Base-by-base conservation (phyloP, 345 rosid species). In the Aquilaria sinensis region DNA sequence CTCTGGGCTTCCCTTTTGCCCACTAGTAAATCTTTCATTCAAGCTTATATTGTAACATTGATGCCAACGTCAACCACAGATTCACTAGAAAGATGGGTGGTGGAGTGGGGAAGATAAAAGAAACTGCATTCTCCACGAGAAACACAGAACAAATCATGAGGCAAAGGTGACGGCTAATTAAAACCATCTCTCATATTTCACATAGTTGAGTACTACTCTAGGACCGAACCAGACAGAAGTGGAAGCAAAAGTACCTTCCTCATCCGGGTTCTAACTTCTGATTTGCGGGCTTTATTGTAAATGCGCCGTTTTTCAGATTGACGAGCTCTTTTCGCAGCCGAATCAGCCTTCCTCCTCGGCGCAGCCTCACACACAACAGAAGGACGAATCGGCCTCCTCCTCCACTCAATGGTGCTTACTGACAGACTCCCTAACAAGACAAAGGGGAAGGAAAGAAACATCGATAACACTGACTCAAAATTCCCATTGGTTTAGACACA, bases 251-350 rank as follows among this genome's bases (percentile, higher is more conserved):
- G 23, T 78, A 94, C 99, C 97, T 85, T 90, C 85, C 77, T 90
- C 90, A 90, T 94, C n/a, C 99, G 90, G 43, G 97, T 94, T 61
- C 57, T 82, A 67, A 86, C 46, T 76, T 94, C 99, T 53, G 99
- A 94, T 79, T 90, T 94, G 74, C 70, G 83, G 9, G 99, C 74
- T 74, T 86, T 94, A 81, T 90, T 69, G 67, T 86, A 86, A 67
- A 94, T 12, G 16, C 96, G 84, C 67, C 95, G 74, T 71, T 94
- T 90, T 80, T 90, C 96, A 13, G 87, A 76, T 70, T 86, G 99
- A 31, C 92, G 84, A 65, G 83, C 81, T 74, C 99, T 82, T 81
- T 94, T 90, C 2, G 70, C 91, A 62, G 97, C 99, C 10, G 99
- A 90, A 75, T 90, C 97, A 13, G 91, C 81, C 68, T 78, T 86